Percentiles rank a stretch among this genome's conserved stretches.
Conservation (phyloP, 1,284 basidiomycete species). For the Naganishia cerealis region DNA sequence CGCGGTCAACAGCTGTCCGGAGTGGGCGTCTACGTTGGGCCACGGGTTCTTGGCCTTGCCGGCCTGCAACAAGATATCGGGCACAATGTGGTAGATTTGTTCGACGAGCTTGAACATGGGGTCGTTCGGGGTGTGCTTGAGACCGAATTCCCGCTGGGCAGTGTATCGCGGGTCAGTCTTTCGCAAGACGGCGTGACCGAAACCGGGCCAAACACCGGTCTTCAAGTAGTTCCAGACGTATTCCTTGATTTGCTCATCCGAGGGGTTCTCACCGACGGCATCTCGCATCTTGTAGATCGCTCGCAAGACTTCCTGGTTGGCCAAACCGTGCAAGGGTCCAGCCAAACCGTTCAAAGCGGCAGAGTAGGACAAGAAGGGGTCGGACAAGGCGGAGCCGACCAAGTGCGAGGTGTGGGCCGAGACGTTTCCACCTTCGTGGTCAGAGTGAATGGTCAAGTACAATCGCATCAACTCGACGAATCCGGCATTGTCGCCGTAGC, state of each 20-base stretch:
- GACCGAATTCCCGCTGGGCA: conserved; percentile 89
- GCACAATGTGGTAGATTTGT: conserved; percentile 90
- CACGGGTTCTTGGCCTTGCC: conserved; percentile 82
- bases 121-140: conserved; percentile 82
- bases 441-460: conserved; percentile 97
- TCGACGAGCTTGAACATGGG: conserved; percentile 89
- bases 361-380: conserved; percentile 93
- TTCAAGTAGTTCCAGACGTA: conserved; percentile 93
- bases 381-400: conserved; percentile 94
- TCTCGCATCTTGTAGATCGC: conserved; percentile 87
- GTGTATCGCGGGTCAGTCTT: conserved; percentile 98
- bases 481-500: conserved; percentile 81
- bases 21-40: conserved; percentile 93
- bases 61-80: conserved; percentile 86
- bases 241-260: conserved; percentile 81
- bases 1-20: conserved; percentile 74
- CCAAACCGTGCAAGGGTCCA: conserved; percentile 91
- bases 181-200: conserved; percentile 93
- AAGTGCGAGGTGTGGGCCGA: conserved; percentile 94
- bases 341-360: conserved; percentile 95
- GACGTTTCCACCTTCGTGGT: conserved; percentile 98
- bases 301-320: conserved; percentile 88
- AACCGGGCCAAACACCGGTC: conserved; percentile 86
- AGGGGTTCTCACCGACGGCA: conserved; percentile 75
- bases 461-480: conserved; percentile 94